A percentile compares a stretch with the other conserved stretches of the same genome.
These are phyloP conservation scores for Colletotrichum magnum DNA, from an alignment of 2,329 filamentous ascomycete genomes.

Conservation along the genomic window DNA sequence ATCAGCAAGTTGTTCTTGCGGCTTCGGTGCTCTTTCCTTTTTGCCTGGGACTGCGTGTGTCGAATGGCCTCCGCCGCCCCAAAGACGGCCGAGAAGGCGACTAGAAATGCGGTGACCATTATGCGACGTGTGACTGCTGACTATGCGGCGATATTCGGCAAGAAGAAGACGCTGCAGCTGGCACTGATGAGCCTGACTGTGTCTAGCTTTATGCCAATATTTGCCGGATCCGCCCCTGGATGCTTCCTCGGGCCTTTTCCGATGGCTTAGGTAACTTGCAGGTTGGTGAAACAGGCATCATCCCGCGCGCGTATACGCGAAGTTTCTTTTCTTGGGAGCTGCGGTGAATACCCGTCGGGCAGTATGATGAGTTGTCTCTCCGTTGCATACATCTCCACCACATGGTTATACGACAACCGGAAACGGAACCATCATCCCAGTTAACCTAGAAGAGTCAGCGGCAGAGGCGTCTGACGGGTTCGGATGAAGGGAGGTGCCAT, in stretches of 20 bases:
- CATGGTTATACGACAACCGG: constrained; percentile 1
- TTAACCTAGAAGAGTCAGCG: background rate
- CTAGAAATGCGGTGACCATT: constrained; percentile 50
- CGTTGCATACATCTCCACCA: constrained; percentile 21
- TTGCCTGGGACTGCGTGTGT: constrained; percentile 60
- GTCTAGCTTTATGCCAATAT: constrained; percentile 12
- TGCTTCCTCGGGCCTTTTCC: background rate
- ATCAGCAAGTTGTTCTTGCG: constrained; percentile 56
- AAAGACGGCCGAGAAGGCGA: constrained; percentile 59
- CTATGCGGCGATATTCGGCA: background rate
- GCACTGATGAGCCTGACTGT: too few relatives aligned
- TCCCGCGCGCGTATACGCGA: background rate
- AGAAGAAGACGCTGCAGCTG: background rate
- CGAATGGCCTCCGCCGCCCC: constrained; percentile 63
- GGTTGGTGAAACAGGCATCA: background rate
- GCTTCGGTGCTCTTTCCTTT: constrained; percentile 61
- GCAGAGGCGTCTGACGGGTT: background rate
- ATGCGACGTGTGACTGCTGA: background rate
- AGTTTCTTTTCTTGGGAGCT: constrained; percentile 32
- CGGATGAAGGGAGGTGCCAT: constrained; percentile 18
- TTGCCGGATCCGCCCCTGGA: constrained; percentile 3
- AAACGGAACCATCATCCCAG: background rate
- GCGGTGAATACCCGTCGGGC: constrained; percentile 19
- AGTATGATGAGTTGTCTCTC: constrained; percentile 24
- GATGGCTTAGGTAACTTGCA: background rate